phyloP scores from a whole-genome alignment of 163 green algal genomes.

The Chlorella variabilis region DNA sequence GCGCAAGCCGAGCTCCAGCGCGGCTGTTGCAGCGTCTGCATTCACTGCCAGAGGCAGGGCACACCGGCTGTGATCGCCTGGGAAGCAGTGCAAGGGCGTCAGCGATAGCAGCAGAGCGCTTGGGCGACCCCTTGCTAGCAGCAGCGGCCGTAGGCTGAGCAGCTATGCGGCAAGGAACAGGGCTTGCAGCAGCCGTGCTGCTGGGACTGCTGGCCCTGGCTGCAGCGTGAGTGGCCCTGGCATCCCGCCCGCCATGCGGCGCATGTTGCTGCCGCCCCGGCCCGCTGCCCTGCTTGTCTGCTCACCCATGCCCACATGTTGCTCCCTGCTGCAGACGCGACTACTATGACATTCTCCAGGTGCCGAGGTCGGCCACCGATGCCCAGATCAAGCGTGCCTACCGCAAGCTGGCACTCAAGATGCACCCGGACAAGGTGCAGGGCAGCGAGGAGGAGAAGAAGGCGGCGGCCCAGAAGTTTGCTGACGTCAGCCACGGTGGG shows the following conservation, averaged over 20 bases:
- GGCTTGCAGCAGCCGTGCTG: background rate
- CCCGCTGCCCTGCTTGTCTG: background rate
- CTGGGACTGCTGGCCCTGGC: slow-evolving; percentile 1
- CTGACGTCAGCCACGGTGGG: slow-evolving; percentile 90
- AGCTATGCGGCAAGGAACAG: too few species aligned
- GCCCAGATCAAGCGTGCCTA: slow-evolving; percentile 96
- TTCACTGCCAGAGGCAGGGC: too few species aligned
- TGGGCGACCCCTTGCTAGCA: too few species aligned
- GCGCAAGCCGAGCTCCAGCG: too few species aligned
- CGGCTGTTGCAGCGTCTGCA: too few species aligned
- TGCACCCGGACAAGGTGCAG: slow-evolving; percentile 94
- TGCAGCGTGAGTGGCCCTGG: background rate
- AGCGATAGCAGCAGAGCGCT: too few species aligned
- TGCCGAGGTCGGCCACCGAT: slow-evolving; percentile 79
- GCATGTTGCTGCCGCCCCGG: background rate
- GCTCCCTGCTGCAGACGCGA: slow-evolving; percentile 64
- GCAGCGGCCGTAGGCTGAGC: too few species aligned
- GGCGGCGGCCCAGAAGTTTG: slow-evolving; percentile 91
- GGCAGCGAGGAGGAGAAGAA: slow-evolving; percentile 89
- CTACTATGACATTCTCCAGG: slow-evolving; percentile 87
- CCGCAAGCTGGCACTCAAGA: slow-evolving; percentile 96
- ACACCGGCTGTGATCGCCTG: too few species aligned
- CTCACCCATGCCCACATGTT: background rate
- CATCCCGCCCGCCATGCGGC: too few species aligned
- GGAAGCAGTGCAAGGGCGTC: too few species aligned